Conservation (phyloP, 31 red algal genomes). For the Endocladia muricata region DNA sequence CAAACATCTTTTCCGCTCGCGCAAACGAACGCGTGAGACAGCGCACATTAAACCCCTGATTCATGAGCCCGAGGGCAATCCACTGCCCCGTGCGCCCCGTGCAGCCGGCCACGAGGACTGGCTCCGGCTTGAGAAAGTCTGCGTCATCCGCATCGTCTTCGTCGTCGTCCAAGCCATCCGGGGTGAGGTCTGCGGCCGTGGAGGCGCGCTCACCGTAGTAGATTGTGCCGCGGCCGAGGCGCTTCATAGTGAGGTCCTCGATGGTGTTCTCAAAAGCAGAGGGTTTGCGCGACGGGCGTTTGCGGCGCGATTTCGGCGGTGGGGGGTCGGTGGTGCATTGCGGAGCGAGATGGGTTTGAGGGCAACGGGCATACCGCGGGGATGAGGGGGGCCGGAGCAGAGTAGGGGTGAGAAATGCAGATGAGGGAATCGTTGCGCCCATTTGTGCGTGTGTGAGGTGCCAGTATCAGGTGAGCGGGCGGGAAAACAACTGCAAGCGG, state of each 20-base stretch:
- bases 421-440: too few relatives aligned
- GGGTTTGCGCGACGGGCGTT: constrained; percentile 1
- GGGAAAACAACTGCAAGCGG: too few relatives aligned
- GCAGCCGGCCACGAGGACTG: constrained; percentile 65
- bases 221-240: constrained; percentile 63
- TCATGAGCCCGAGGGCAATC: constrained; percentile 70
- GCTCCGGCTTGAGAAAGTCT: constrained; percentile 49
- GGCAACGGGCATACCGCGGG: too few relatives aligned
- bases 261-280: constrained; percentile 61
- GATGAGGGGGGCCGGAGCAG: too few relatives aligned
- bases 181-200: neutral
- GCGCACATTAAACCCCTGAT: constrained; percentile 70
- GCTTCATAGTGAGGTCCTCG: constrained; percentile 70
- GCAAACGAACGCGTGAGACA: constrained; percentile 40
- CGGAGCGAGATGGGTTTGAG: too few relatives aligned
- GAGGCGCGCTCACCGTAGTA: constrained; percentile 58
- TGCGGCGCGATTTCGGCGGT: neutral
- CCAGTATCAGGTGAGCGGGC: too few relatives aligned
- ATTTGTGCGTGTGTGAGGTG: too few relatives aligned
- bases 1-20: constrained; percentile 62
- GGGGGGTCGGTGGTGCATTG: neutral
- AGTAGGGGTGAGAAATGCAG: too few relatives aligned
- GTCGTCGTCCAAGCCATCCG: neutral
- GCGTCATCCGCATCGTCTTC: neutral
- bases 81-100: constrained; percentile 73